Base-by-base conservation (phyloP, 495 filamentous ascomycete genomes). In the Aspergillus taichungensis region DNA sequence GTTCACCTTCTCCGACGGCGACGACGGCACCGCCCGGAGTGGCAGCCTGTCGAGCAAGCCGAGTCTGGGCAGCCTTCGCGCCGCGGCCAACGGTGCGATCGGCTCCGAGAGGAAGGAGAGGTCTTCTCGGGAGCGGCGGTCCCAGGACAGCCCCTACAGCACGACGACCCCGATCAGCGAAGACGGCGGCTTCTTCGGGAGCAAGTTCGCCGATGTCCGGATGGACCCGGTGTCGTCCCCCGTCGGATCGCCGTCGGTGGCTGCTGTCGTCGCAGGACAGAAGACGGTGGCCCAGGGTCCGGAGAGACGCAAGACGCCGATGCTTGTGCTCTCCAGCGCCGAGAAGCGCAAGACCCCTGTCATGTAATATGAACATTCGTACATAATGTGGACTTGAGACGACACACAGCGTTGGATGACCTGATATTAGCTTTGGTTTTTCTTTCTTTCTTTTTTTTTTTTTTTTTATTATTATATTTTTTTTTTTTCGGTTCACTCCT, bases 301-400 rank as follows among this genome's bases (percentile, higher is more conserved):
- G 34, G 81, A 81, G 39, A 76, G 83, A 59, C 84, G 85, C 59
- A 91, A 83, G 76, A 85, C 83, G 40, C 83, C 88, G 8, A 83
- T 88, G 75, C 78, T 95, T 61, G 84, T 96, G 48, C 75, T 95
- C 39, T 88, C 82, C 46, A 88, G 81, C 59, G 87, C 85, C 45
- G 88, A 94, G 69, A 95, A 95, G 79, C 84, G 89, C 59, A 95
- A 88, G 73, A 85, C 78, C 61, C 73, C 81, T 39, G 68, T 83
- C 57, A 63, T 71, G 60, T 71, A 64, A 73, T 64, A 57, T 59
- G 37, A 44, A 47, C 50, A 33, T 31, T 46, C 62, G 54, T 62
- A 54, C 58, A 56, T 64, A 63, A 63, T 66, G 63, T 65, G 64
- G 67, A n/a, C 58, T 59, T 24, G 60, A 61, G 60, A 66, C 54